A percentile compares a stretch with the other conserved stretches of the same genome.
phyloP scores from a whole-genome alignment of 1,284 basidiomycete genomes.

The Salmacisia buchloeana region DNA sequence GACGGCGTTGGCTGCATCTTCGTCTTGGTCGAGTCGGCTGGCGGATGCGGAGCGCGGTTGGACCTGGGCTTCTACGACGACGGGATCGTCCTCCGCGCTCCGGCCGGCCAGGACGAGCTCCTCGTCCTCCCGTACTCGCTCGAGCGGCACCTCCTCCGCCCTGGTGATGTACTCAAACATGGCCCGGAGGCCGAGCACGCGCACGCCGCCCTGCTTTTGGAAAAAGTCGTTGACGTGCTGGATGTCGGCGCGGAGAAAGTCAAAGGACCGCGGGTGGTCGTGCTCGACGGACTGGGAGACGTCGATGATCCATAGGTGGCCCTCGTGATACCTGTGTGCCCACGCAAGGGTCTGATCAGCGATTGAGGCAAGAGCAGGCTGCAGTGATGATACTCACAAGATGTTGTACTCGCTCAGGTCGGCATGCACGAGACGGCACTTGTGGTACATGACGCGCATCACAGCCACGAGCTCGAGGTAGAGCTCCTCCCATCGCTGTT shows the following conservation, averaged over 20 bases:
- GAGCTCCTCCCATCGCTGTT: slow-evolving; percentile 52
- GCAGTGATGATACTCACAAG: slow-evolving; percentile 59
- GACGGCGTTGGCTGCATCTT: slow-evolving; percentile 33
- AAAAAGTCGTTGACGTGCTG: slow-evolving; percentile 93
- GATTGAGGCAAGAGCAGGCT: not conserved
- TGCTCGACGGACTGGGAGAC: slow-evolving; percentile 98
- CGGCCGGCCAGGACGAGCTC: not conserved
- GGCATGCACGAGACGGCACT: slow-evolving; percentile 90
- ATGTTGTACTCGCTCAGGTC: slow-evolving; percentile 99
- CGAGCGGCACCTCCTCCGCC: slow-evolving; percentile 8
- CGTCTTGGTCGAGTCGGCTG: not conserved
- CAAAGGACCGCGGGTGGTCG: slow-evolving; percentile 78
- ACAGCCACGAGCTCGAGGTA: slow-evolving; percentile 77
- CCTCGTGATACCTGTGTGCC: slow-evolving; percentile 54
- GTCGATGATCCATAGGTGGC: slow-evolving; percentile 88
- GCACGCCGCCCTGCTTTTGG: slow-evolving; percentile 63
- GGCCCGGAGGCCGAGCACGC: slow-evolving; percentile 70
- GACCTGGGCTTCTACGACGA: not conserved
- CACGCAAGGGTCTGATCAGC: not conserved
- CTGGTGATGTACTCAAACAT: slow-evolving; percentile 64
- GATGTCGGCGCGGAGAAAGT: slow-evolving; percentile 89
- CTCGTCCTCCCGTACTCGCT: not conserved
- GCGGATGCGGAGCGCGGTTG: not conserved
- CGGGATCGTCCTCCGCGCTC: not conserved
- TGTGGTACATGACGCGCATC: slow-evolving; percentile 78